These are phyloP conservation scores for Phytophthora palmivora DNA, from an alignment of 352 stramenopile genomes.

Conservation along the genomic window DNA sequence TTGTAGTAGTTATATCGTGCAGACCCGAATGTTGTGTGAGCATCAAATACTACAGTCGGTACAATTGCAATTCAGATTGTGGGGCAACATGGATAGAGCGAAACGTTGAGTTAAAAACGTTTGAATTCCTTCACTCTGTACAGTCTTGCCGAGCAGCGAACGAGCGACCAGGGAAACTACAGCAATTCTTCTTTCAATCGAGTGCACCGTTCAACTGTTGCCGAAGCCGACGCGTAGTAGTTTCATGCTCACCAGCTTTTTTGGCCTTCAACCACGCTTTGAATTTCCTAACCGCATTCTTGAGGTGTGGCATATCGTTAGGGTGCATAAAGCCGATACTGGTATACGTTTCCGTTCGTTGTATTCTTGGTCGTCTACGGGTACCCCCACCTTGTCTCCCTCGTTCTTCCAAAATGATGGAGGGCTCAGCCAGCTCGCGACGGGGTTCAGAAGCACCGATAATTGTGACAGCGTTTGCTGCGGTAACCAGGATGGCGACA, in stretches of 20 bases:
- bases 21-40: too few relatives aligned
- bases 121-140: too few relatives aligned
- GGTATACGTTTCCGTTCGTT: slow-evolving; percentile 1
- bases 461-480: background rate
- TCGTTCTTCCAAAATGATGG: slow-evolving; percentile 13
- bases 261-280: slow-evolving; percentile 6
- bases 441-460: background rate
- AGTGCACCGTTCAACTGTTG: background rate
- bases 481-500: background rate
- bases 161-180: too few relatives aligned
- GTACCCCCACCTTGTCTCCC: background rate
- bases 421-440: background rate
- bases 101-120: too few relatives aligned
- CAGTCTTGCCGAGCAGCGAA: too few relatives aligned
- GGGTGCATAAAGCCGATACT: slow-evolving; percentile 20
- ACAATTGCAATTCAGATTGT: too few relatives aligned
- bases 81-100: too few relatives aligned
- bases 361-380: background rate
- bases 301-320: slow-evolving; percentile 15
- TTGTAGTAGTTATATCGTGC: too few relatives aligned
- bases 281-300: background rate
- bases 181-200: too few relatives aligned
- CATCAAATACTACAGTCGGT: too few relatives aligned
- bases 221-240: slow-evolving; percentile 10
- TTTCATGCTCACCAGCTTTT: background rate